Evolutionary conservation across 345 rosid species (phyloP).

Genomic region (Gossypium longicalyx): DNA sequence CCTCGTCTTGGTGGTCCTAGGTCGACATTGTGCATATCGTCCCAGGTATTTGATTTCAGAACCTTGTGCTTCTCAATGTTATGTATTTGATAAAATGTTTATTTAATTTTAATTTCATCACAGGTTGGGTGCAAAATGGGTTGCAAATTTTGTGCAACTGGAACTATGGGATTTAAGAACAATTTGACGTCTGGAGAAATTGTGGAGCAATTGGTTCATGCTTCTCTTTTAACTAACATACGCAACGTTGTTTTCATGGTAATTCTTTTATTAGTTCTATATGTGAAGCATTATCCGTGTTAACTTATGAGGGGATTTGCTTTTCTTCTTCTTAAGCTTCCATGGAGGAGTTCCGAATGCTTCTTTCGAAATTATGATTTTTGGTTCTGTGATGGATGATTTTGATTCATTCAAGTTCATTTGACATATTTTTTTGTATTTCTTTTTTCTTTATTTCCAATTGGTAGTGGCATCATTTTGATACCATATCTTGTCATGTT

Average conservation of each 20-base stretch:
- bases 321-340: constrained; percentile 1
- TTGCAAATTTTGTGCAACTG: constrained; percentile 96
- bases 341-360: neutral
- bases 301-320: neutral
- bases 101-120: neutral
- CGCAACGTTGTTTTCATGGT: constrained; percentile 97
- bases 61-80: neutral
- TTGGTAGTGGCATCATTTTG: neutral
- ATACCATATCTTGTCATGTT: constrained; percentile 4
- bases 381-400: neutral
- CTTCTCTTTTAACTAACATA: constrained; percentile 61
- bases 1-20: constrained; percentile 83
- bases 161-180: constrained; percentile 91
- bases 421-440: neutral
- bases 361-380: neutral
- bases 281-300: neutral
- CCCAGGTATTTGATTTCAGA: constrained; percentile 52
- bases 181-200: constrained; percentile 88
- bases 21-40: constrained; percentile 83
- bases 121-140: constrained; percentile 99
- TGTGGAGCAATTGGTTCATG: constrained; percentile 93
- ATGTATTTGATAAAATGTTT: too few relatives aligned
- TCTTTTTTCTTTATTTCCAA: neutral
- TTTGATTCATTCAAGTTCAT: constrained; percentile 2
- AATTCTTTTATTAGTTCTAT: neutral